Conservation (phyloP, 768 basidiomycete genomes). For the Ramaria sp. region DNA sequence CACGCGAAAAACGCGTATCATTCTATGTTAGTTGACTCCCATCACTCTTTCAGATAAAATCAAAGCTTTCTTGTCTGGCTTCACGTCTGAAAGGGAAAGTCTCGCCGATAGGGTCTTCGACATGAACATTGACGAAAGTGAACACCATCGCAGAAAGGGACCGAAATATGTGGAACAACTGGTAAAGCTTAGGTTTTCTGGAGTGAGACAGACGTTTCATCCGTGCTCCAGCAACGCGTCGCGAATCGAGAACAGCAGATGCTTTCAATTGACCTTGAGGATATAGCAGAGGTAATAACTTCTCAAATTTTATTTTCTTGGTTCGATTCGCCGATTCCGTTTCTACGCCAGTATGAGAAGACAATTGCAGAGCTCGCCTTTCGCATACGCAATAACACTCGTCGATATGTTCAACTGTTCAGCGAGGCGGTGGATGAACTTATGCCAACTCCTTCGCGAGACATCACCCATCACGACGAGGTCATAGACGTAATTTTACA, state of each 20-base stretch:
- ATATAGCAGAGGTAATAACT: slow-evolving; percentile 58
- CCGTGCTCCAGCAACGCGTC: slow-evolving; percentile 59
- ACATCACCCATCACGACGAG: slow-evolving; percentile 85
- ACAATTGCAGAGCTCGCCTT: slow-evolving; percentile 63
- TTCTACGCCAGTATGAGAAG: slow-evolving; percentile 45
- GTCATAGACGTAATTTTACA: slow-evolving; percentile 96
- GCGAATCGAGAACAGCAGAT: slow-evolving; percentile 91
- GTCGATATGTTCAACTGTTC: slow-evolving; percentile 85
- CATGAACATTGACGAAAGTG: slow-evolving; percentile 52
- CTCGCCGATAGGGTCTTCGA: slow-evolving; percentile 55
- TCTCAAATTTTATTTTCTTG: slow-evolving; percentile 1
- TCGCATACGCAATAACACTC: slow-evolving; percentile 74
- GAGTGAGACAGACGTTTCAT: slow-evolving; percentile 12
- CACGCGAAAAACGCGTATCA: not conserved
- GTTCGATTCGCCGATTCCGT: slow-evolving; percentile 10
- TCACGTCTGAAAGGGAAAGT: slow-evolving; percentile 49
- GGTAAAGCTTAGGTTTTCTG: slow-evolving; percentile 33
- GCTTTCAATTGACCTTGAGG: slow-evolving; percentile 82
- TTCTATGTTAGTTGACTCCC: not conserved
- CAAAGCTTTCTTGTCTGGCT: slow-evolving; percentile 57
- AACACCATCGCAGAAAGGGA: slow-evolving; percentile 27
- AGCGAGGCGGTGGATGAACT: slow-evolving; percentile 83
- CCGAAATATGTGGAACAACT: slow-evolving; percentile 79
- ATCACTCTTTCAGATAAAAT: slow-evolving; percentile 43
- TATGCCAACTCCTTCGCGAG: slow-evolving; percentile 80